phyloP scores from a whole-genome alignment of 306 rosid species.

The Cicer cuneatum region DNA sequence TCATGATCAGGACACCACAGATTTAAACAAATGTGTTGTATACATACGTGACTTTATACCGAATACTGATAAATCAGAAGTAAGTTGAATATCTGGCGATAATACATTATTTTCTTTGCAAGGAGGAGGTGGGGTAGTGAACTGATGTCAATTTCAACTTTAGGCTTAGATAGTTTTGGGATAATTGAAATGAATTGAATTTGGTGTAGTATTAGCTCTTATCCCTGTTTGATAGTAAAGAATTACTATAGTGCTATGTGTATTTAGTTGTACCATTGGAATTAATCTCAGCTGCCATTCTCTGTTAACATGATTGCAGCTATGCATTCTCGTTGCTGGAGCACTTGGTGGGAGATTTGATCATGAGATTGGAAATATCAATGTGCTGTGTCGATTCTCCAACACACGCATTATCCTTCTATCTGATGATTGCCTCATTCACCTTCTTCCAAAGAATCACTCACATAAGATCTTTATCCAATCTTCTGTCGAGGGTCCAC shows the following conservation, averaged over 20 bases:
- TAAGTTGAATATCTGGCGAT: constrained; percentile 52
- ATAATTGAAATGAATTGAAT: constrained; percentile 25
- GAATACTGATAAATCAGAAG: constrained; percentile 58
- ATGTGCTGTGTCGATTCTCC: constrained; percentile 78
- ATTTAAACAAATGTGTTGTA: constrained; percentile 84
- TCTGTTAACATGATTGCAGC: constrained; percentile 53
- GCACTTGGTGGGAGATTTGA: constrained; percentile 99
- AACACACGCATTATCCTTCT: constrained; percentile 69
- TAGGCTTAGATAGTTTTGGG: constrained; percentile 24
- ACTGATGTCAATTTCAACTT: constrained; percentile 4
- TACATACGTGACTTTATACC: constrained; percentile 60
- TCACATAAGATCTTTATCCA: constrained; percentile 75
- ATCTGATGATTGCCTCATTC: constrained; percentile 84
- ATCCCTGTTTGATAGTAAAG: constrained; percentile 13
- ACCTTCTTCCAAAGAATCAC: constrained; percentile 78
- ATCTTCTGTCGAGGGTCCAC: constrained; percentile 84
- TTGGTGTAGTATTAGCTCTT: not conserved
- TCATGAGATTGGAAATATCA: constrained; percentile 93
- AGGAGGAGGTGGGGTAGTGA: not conserved
- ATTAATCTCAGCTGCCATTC: constrained; percentile 2
- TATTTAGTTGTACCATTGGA: constrained; percentile 17
- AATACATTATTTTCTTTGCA: constrained; percentile 20
- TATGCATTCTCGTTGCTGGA: constrained; percentile 86
- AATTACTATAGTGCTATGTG: constrained; percentile 16
- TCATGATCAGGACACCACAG: constrained; percentile 93